Conservation (phyloP, 164 flowering plant species). For the Pachysandra terminalis region DNA sequence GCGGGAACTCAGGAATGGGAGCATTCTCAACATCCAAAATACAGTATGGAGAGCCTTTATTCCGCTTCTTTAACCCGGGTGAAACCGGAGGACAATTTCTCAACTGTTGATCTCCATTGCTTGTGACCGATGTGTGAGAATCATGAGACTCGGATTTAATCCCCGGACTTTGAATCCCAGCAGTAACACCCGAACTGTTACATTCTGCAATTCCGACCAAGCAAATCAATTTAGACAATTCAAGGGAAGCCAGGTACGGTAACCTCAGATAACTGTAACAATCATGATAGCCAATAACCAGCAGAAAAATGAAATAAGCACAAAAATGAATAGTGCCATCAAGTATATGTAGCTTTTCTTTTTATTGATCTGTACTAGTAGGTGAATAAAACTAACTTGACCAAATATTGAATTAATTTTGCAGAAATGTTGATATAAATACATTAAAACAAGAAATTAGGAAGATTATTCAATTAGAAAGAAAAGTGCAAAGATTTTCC, state of each 20-base stretch:
- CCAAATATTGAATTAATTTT: neutral
- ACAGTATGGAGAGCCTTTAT: constrained; percentile 76
- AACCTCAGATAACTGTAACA: neutral
- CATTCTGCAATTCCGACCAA: constrained; percentile 16
- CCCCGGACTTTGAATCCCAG: constrained; percentile 19
- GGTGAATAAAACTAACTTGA: neutral
- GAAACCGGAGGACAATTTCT: constrained; percentile 40
- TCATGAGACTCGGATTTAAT: constrained; percentile 24
- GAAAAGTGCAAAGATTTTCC: neutral
- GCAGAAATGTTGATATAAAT: neutral
- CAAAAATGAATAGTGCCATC: too few species aligned
- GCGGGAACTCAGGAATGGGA: constrained; percentile 64
- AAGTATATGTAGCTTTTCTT: too few species aligned
- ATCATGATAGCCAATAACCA: neutral
- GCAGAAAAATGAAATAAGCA: neutral
- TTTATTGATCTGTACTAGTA: neutral
- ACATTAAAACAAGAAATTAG: neutral
- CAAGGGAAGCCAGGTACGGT: constrained; percentile 1
- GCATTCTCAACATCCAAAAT: constrained; percentile 71
- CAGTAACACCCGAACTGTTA: constrained; percentile 8
- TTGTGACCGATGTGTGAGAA: constrained; percentile 21
- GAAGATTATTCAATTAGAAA: neutral
- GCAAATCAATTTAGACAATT: neutral
- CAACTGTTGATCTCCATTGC: constrained; percentile 35
- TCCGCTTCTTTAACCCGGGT: constrained; percentile 63